Base-by-base conservation (phyloP, 2,329 filamentous ascomycete species). In the Cladophialophora carrionii region DNA sequence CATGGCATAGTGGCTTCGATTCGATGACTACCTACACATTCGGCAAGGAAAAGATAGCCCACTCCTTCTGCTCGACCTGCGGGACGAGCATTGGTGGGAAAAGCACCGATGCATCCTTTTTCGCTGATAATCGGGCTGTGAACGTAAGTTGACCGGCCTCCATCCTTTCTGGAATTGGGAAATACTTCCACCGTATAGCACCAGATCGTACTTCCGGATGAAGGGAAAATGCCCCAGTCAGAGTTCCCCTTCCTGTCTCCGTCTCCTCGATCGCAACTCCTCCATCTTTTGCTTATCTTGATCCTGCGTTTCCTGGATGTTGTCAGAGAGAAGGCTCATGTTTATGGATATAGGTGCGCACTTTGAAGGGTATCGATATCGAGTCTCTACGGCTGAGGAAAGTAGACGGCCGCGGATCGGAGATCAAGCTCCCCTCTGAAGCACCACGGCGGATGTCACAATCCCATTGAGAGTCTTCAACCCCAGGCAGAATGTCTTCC, bases 61-160 rank as follows among this genome's bases (percentile, higher is more conserved):
- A 76, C 51, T 72, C 70, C 5, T 76, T 76, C 55, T 76, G 75
- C 66, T 61, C 64, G 5, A 72, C 67, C 7, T 76, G 75, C 48
- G 75, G 75, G 2, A 72, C 73, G 1, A 74, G 72, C 53, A 66
- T 76, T 48, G 63, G 67, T 34, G 70, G 67, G 51, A 71, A 71
- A 32, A 73, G 71, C 55, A 71, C 66, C 8, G 70, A 71, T 34
- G 61, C 74, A 49, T 52, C 71, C 66, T 65, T 66, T 57, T 68
- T 70, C 55, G 56, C 62, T 51, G 66, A 70, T 63, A 43, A 69
- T 72, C 65, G 68, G 10, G 73, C 73, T 49, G 56, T 76, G 26
- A 76, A 76, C 69, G 75, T 76, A 67, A 61, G 68, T 54, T 29
- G 20, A 54, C 52, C 29, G 4, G 17, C 29, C 14, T 9, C 10